phyloP scores from a whole-genome alignment of 2,329 filamentous ascomycete genomes.

The Phialophora chinensis region DNA sequence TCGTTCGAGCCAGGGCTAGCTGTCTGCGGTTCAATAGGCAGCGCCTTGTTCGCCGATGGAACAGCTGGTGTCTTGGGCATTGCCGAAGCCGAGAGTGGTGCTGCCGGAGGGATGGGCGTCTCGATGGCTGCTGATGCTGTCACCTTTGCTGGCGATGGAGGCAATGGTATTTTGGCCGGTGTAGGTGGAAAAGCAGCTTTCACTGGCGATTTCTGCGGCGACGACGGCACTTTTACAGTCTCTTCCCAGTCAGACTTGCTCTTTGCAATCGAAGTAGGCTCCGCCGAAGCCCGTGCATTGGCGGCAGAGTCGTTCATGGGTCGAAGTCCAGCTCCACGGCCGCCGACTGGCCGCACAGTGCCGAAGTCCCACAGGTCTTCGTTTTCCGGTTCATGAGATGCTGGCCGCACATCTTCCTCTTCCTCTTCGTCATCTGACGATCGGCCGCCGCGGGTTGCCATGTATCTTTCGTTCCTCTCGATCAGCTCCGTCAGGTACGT shows the following conservation, averaged over 20 bases:
- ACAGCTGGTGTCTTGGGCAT: conserved; percentile 55
- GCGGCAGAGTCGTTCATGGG: conserved; percentile 80
- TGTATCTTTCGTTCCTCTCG: conserved; percentile 86
- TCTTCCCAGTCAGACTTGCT: conserved; percentile 45
- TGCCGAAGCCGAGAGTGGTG: conserved; percentile 10
- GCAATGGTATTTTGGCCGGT: conserved; percentile 66
- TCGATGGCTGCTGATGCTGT: conserved; percentile 58
- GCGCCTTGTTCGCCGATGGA: conserved; percentile 51
- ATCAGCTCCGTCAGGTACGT: conserved; percentile 97
- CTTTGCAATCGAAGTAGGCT: conserved; percentile 52
- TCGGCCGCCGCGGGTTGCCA: conserved; percentile 75
- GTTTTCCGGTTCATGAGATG: conserved; percentile 62
- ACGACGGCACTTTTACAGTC: conserved; percentile 55
- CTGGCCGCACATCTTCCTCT: conserved; percentile 46
- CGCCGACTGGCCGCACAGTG: conserved; percentile 81
- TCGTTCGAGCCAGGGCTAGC: conserved; percentile 49
- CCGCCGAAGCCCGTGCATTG: conserved; percentile 70
- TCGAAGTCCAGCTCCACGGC: conserved; percentile 68
- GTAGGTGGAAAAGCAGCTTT: conserved; percentile 58
- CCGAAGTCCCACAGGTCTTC: conserved; percentile 99
- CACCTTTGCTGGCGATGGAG: conserved; percentile 63
- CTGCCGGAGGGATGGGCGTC: conserved; percentile 4
- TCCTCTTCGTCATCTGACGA: conserved; percentile 70
- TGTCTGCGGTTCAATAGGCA: conserved; percentile 39
- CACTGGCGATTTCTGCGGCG: conserved; percentile 64